These are phyloP conservation scores for Xylaria flabelliformis DNA, from an alignment of 495 filamentous ascomycete species.

Conservation along the genomic window DNA sequence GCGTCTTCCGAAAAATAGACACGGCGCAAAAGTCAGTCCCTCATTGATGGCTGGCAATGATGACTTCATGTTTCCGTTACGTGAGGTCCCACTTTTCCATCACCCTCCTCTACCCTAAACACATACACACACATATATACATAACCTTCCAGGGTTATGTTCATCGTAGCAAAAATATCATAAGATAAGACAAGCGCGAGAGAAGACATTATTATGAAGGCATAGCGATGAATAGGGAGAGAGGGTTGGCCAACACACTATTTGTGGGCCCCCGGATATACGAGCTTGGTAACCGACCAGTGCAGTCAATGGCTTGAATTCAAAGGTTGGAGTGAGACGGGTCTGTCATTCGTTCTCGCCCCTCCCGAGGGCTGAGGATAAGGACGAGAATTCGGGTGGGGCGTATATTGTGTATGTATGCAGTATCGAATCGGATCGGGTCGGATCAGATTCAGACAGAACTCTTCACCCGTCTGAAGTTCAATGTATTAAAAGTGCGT, in stretches of 20 bases:
- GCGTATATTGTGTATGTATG: background rate
- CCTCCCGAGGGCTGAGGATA: background rate
- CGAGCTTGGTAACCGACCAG: background rate
- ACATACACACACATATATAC: background rate
- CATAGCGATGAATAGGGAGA: slow-evolving; percentile 9
- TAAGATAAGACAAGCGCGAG: slow-evolving; percentile 8
- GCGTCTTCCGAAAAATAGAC: slow-evolving; percentile 9
- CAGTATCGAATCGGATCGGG: background rate
- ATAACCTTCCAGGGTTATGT: background rate
- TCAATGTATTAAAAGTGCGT: slow-evolving; percentile 1
- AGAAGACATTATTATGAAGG: slow-evolving; percentile 16
- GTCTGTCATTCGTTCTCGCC: background rate
- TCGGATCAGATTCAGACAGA: too few species aligned
- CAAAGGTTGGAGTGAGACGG: background rate
- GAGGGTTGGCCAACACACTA: background rate
- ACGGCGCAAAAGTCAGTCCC: background rate
- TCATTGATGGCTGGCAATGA: background rate
- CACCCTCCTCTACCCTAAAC: slow-evolving; percentile 8
- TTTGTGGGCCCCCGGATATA: background rate
- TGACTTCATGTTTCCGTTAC: slow-evolving; percentile 12
- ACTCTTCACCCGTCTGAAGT: too few species aligned
- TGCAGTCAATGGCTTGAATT: background rate
- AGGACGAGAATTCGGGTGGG: background rate
- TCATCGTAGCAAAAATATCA: background rate
- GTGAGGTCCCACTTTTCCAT: background rate